A percentile compares a stretch with the other conserved stretches of the same genome.
phyloP scores from a whole-genome alignment of 2,329 filamentous ascomycete genomes.

The Epichloe hybrida region DNA sequence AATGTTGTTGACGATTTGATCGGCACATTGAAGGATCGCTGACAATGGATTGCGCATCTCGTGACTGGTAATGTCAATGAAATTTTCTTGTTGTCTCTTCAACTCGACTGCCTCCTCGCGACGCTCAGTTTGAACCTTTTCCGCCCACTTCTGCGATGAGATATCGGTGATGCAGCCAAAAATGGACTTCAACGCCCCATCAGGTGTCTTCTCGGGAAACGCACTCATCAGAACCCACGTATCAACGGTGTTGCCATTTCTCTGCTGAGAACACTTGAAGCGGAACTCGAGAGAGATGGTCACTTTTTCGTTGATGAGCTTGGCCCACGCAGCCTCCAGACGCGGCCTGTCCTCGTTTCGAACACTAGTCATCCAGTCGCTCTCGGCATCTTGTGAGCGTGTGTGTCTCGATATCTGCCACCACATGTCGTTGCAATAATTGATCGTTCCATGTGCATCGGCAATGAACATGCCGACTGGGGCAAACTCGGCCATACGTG shows the following conservation, averaged over 20 bases:
- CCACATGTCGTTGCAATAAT: conserved; percentile 72
- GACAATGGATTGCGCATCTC: conserved; percentile 67
- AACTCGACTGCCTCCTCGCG: conserved; percentile 71
- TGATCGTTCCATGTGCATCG: conserved; percentile 55
- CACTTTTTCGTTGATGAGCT: conserved; percentile 45
- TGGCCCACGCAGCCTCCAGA: conserved; percentile 48
- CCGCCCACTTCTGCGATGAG: conserved; percentile 72
- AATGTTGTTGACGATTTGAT: conserved; percentile 50
- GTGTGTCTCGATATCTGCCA: conserved; percentile 57
- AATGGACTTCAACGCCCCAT: conserved; percentile 56
- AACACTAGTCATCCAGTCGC: conserved; percentile 61
- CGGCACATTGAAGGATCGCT: conserved; percentile 62
- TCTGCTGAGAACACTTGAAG: conserved; percentile 55
- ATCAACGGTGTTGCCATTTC: conserved; percentile 46
- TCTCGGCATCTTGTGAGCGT: conserved; percentile 41
- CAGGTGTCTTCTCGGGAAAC: conserved; percentile 54
- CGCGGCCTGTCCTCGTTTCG: conserved; percentile 48
- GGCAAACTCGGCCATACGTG: conserved; percentile 71
- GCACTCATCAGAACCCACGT: conserved; percentile 70
- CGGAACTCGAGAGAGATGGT: conserved; percentile 60
- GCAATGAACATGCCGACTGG: conserved; percentile 79
- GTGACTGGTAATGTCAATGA: conserved; percentile 62
- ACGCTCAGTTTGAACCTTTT: conserved; percentile 63
- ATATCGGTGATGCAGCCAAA: conserved; percentile 80
- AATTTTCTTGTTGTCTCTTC: conserved; percentile 59